These are phyloP conservation scores for Dothideomycetes sp. DNA, from an alignment of 2,329 filamentous ascomycete species.

Conservation along the genomic window DNA sequence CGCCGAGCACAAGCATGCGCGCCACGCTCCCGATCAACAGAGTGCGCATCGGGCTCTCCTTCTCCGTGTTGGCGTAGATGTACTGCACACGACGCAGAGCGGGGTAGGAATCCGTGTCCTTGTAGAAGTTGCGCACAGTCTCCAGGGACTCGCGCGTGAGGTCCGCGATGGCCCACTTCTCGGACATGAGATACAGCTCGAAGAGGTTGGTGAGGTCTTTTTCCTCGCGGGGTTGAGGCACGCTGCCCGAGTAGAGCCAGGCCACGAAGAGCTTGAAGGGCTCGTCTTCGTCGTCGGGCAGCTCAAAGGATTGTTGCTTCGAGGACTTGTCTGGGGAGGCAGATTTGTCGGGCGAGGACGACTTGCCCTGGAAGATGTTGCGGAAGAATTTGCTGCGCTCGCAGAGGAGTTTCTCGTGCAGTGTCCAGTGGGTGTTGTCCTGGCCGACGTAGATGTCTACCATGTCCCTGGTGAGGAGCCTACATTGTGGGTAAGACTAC, in stretches of 20 bases:
- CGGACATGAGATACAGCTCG: conserved; percentile 43
- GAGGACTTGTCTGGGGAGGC: too few species aligned
- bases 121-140: conserved; percentile 40
- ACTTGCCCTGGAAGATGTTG: conserved; percentile 35
- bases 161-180: conserved; percentile 40
- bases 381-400: conserved; percentile 43
- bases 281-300: conserved; percentile 41
- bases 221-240: conserved; percentile 38
- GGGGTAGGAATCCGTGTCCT: conserved; percentile 41
- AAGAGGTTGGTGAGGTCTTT: conserved; percentile 39
- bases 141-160: conserved; percentile 38
- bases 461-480: conserved; percentile 42
- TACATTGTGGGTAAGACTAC: conserved; percentile 13
- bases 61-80: conserved; percentile 38
- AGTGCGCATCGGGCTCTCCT: conserved; percentile 36
- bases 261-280: conserved; percentile 42
- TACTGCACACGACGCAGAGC: conserved; percentile 42
- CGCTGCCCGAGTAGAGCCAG: conserved; percentile 40
- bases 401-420: conserved; percentile 47
- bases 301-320: conserved; percentile 31
- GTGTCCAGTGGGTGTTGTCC: conserved; percentile 43
- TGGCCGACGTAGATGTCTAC: conserved; percentile 46
- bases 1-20: conserved; percentile 37
- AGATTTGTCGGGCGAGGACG: conserved; percentile 14
- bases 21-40: conserved; percentile 39